These are phyloP conservation scores for Neurospora sp. DNA, from an alignment of 495 filamentous ascomycete genomes.

Conservation along the genomic window DNA sequence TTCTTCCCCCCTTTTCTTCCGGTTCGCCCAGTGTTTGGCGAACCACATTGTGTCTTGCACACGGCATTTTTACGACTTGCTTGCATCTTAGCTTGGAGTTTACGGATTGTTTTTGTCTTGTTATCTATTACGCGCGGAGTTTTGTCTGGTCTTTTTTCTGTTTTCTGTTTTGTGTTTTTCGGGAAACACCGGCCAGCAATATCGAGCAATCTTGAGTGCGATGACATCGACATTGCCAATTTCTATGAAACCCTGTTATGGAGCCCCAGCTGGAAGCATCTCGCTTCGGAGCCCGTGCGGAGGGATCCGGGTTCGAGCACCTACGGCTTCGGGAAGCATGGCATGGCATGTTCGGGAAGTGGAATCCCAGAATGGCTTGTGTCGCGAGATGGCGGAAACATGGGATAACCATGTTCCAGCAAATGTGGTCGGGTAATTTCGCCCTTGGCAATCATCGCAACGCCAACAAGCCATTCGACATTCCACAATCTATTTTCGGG, in stretches of 20 bases:
- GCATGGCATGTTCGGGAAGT: neutral
- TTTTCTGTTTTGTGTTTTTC: neutral
- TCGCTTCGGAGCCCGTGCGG: neutral
- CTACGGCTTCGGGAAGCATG: neutral
- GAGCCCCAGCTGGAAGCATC: neutral
- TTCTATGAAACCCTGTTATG: neutral
- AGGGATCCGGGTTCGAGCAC: neutral
- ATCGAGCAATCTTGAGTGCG: neutral
- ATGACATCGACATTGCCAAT: neutral
- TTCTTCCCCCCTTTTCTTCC: neutral
- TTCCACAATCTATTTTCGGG: neutral
- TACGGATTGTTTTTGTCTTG: slow-evolving; percentile 1
- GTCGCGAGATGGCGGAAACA: neutral
- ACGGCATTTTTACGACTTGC: slow-evolving; percentile 1
- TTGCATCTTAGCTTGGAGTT: slow-evolving; percentile 13
- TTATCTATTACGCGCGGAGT: neutral
- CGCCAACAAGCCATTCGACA: neutral
- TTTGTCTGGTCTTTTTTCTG: neutral
- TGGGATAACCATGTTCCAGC: neutral
- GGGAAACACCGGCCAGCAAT: neutral
- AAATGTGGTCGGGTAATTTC: neutral
- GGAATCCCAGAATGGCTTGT: neutral
- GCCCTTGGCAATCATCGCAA: neutral
- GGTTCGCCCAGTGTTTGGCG: neutral
- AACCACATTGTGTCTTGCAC: neutral